These are phyloP conservation scores for Solanum habrochaites DNA, from an alignment of 257 asterid genomes.

Conservation along the genomic window DNA sequence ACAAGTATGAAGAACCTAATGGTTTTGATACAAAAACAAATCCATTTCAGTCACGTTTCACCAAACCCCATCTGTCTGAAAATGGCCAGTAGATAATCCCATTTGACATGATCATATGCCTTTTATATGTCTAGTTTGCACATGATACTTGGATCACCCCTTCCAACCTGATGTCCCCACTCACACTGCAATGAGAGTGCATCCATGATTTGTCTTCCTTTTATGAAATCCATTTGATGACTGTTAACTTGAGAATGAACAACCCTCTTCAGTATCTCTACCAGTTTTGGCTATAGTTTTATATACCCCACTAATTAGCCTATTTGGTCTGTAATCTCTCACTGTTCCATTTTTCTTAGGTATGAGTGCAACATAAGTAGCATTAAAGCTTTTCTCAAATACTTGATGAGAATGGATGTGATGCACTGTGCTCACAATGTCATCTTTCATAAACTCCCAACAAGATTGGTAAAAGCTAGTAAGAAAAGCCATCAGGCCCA, in stretches of 20 bases:
- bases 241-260: neutral
- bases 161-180: neutral
- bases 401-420: neutral
- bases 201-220: neutral
- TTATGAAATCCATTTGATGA: neutral
- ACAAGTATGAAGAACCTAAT: neutral
- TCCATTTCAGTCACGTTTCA: neutral
- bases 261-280: neutral
- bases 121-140: neutral
- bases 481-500: neutral
- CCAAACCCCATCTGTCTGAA: neutral
- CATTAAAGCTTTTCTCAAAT: neutral
- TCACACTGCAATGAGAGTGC: neutral
- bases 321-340: neutral
- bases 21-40: neutral
- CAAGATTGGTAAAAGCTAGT: neutral
- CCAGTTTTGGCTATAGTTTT: neutral
- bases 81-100: neutral
- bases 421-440: neutral
- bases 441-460: neutral
- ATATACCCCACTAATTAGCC: neutral
- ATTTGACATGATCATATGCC: neutral
- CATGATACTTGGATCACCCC: neutral
- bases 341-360: neutral
- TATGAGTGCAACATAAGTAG: neutral